Conservation (phyloP, 1,284 basidiomycete species). For the Cutaneotrichosporon sp. region DNA sequence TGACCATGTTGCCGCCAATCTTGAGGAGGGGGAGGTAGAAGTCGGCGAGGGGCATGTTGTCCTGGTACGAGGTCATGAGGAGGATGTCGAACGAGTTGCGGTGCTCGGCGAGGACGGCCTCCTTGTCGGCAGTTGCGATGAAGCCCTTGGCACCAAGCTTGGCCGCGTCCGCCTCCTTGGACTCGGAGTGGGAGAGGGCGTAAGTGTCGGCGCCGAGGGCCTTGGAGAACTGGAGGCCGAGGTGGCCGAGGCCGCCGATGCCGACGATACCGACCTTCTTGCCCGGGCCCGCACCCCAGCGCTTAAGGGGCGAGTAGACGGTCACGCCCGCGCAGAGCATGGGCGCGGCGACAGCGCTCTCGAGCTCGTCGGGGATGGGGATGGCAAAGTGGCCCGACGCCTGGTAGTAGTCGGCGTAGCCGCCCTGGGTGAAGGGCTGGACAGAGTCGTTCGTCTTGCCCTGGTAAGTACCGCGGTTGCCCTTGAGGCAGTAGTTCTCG, state of each 20-base stretch:
- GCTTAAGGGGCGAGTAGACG: conserved; percentile 64
- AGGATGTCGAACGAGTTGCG: conserved; percentile 54
- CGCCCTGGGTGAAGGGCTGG: conserved; percentile 29
- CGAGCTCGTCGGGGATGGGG: conserved; percentile 64
- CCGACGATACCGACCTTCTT: conserved; percentile 69
- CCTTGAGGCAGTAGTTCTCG: conserved; percentile 59
- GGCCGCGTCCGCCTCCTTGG: conserved; percentile 64
- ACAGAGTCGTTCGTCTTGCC: conserved; percentile 23
- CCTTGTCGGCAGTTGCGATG: conserved; percentile 56
- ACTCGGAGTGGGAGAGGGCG: conserved; percentile 67
- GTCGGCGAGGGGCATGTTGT: conserved; percentile 29
- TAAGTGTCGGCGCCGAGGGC: conserved; percentile 64
- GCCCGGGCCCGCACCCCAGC: conserved; percentile 65
- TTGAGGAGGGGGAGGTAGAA: conserved; percentile 50
- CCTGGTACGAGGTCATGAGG: conserved; percentile 53
- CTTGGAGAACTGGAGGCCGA: conserved; percentile 62
- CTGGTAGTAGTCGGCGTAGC: conserved; percentile 40
- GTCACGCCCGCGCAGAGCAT: conserved; percentile 66
- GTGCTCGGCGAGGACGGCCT: conserved; percentile 54
- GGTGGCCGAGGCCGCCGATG: conserved; percentile 62
- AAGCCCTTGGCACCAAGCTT: conserved; percentile 62
- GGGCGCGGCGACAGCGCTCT: conserved; percentile 59
- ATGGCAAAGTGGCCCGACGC: conserved; percentile 69
- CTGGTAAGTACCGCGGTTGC: conserved; percentile 23
- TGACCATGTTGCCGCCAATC: conserved; percentile 51